phyloP scores from a whole-genome alignment of 805 yeast genomes.

The Pichia kluyveri region DNA sequence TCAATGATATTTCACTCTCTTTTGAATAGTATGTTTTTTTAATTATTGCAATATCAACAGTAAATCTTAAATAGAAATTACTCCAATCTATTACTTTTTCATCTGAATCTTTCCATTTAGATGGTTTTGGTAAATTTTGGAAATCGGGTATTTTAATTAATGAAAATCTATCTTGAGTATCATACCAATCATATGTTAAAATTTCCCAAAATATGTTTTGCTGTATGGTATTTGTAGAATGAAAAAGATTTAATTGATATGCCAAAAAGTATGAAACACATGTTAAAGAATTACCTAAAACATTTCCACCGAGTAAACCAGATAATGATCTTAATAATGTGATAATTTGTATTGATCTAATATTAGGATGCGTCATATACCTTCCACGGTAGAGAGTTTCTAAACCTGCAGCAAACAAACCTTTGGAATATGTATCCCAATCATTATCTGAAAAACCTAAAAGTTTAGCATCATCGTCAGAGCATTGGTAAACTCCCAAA shows the following conservation, averaged over 20 bases:
- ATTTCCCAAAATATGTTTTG: constrained; percentile 23
- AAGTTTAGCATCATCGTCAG: constrained; percentile 13
- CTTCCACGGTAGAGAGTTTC: constrained; percentile 27
- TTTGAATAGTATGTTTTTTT: constrained; percentile 21
- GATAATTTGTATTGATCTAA: constrained; percentile 21
- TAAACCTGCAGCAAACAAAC: constrained; percentile 23
- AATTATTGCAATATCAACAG: constrained; percentile 17
- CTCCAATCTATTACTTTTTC: constrained; percentile 13
- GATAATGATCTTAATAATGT: constrained; percentile 21
- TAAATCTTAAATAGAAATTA: constrained; percentile 17
- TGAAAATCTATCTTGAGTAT: constrained; percentile 19
- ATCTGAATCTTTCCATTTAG: constrained; percentile 12
- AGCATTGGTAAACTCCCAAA: constrained; percentile 21
- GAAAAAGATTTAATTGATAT: constrained; percentile 19
- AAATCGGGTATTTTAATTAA: constrained; percentile 16
- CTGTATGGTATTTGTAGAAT: constrained; percentile 2
- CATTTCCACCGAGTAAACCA: constrained; percentile 24
- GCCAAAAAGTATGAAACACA: constrained; percentile 17
- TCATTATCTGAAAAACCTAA: constrained; percentile 18
- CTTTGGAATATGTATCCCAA: constrained; percentile 22
- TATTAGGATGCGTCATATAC: constrained; percentile 23
- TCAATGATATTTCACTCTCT: constrained; percentile 14
- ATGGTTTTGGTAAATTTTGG: constrained; percentile 18
- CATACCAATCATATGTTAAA: constrained; percentile 27
- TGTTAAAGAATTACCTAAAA: constrained; percentile 19